A percentile compares a stretch with the other conserved stretches of the same genome.
Evolutionary conservation across 306 rosid species (phyloP).

Genomic region (Prinsepia uniflora): DNA sequence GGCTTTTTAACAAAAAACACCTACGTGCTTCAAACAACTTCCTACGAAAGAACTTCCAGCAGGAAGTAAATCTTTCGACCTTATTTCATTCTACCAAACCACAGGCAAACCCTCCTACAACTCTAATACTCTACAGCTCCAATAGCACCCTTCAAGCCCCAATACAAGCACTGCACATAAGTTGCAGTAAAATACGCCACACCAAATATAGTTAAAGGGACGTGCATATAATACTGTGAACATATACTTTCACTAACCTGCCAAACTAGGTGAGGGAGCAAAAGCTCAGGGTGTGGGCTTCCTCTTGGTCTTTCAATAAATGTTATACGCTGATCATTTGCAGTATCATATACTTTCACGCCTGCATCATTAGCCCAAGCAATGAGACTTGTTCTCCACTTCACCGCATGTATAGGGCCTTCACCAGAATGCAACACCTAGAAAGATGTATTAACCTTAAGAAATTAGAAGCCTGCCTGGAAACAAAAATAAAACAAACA

Average conservation of each 20-base stretch:
- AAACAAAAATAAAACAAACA: neutral
- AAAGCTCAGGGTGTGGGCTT: slow-evolving; percentile 85
- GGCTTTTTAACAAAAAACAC: neutral
- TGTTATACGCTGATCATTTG: slow-evolving; percentile 85
- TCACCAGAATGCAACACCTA: slow-evolving; percentile 99
- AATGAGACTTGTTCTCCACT: slow-evolving; percentile 92
- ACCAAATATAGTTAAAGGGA: neutral
- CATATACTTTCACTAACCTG: slow-evolving; percentile 64
- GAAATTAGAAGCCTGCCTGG: slow-evolving; percentile 18
- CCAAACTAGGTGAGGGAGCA: slow-evolving; percentile 96
- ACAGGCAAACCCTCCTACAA: neutral
- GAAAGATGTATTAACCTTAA: slow-evolving; percentile 15
- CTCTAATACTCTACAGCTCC: neutral
- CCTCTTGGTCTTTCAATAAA: slow-evolving; percentile 93
- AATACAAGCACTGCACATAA: neutral
- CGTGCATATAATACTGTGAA: neutral
- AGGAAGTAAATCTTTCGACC: neutral
- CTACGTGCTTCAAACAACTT: neutral
- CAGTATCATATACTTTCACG: slow-evolving; percentile 89
- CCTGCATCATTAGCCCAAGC: slow-evolving; percentile 99
- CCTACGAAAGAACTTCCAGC: neutral
- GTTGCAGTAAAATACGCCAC: neutral
- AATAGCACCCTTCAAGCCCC: neutral
- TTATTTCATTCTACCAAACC: neutral
- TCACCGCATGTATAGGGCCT: slow-evolving; percentile 95